Evolutionary conservation across 352 stramenopile genomes (phyloP), one percentile per base, ranked within the genome.

Genomic region (Phytopythium cucurbitacearum): DNA sequence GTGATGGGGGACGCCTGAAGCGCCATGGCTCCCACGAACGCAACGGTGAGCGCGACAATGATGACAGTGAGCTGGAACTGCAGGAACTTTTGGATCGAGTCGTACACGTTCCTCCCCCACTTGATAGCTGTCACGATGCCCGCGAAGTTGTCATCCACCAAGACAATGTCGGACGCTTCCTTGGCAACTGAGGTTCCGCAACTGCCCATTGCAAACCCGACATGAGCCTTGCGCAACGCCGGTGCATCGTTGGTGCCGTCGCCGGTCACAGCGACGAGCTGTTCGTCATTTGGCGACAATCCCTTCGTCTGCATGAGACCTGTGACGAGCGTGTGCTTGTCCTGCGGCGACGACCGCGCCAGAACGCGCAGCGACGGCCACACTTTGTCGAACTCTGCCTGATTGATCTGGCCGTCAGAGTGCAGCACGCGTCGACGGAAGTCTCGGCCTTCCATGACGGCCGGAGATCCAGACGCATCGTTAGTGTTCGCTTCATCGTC

Each of bases 1-100:
- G 89, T 97, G 11, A 99, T 71, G 2, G 95, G 94, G 12, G 82
- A 90, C 54, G 87, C 70, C 52, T 89, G 71, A 0, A 89, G 51
- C n/a, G 85, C 73, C 7, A 89, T 64, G 13, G 94, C 90, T 5
- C 87, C 88, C 16, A 98, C 41, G 56, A 98, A 97, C 3, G 94
- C 94, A 21, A 98, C 72, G 21, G 71, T 82, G 40, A 99, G 85
- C 3, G 94, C 97, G 6, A 97, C 94, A 21, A 99, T 79, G 66
- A 98, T 99, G 28, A 98, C 92, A 5, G 96, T 99, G 28, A 99
- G 80, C 80, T 99, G 95, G 69, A 99, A 99, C 76, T 98, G 96
- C 40, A 99, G 68, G 72, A 99, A 99, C 74, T 98, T 99, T 52
- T 88, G 71, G 64, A 99, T 98, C 45, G 96, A 97, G 58, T 98